phyloP scores from a whole-genome alignment of 257 asterid genomes.

The Sherardia arvensis region DNA sequence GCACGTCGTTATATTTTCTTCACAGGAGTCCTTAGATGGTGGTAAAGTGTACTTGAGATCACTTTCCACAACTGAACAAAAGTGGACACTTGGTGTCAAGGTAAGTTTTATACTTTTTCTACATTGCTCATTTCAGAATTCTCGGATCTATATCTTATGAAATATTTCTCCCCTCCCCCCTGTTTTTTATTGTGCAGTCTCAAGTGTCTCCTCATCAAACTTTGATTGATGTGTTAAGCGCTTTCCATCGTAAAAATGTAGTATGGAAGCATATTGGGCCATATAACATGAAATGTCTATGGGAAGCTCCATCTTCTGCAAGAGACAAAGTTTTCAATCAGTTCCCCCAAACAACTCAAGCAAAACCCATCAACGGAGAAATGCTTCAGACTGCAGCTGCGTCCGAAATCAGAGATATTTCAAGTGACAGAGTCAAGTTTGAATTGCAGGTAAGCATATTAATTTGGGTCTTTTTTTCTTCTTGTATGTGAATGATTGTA shows the following conservation, averaged over 20 bases:
- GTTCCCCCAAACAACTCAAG: slow-evolving; percentile 6
- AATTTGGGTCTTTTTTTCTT: background rate
- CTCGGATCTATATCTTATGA: background rate
- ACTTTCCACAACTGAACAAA: slow-evolving; percentile 36
- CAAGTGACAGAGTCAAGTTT: slow-evolving; percentile 36
- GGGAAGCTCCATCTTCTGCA: slow-evolving; percentile 38
- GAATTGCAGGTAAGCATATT: slow-evolving; percentile 47
- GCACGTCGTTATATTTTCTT: background rate
- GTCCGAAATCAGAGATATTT: slow-evolving; percentile 8
- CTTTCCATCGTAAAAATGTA: slow-evolving; percentile 65
- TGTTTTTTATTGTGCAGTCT: slow-evolving; percentile 32
- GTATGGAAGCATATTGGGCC: slow-evolving; percentile 70
- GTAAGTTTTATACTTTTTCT: slow-evolving; percentile 20
- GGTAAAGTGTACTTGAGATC: slow-evolving; percentile 17
- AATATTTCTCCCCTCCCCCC: too few species aligned
- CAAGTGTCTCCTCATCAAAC: slow-evolving; percentile 81
- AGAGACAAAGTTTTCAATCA: background rate
- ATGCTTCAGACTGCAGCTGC: slow-evolving; percentile 11
- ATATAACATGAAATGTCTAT: slow-evolving; percentile 78
- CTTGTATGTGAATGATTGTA: background rate
- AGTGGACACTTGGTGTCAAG: slow-evolving; percentile 90
- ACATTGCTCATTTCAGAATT: background rate
- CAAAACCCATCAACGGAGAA: background rate
- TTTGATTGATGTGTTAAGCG: slow-evolving; percentile 70
- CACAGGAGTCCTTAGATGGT: slow-evolving; percentile 7